Evolutionary conservation across 192 early-diverging fungal species (phyloP), one percentile per base, ranked within the genome.

Genomic region (Umbelopsis sp.): DNA sequence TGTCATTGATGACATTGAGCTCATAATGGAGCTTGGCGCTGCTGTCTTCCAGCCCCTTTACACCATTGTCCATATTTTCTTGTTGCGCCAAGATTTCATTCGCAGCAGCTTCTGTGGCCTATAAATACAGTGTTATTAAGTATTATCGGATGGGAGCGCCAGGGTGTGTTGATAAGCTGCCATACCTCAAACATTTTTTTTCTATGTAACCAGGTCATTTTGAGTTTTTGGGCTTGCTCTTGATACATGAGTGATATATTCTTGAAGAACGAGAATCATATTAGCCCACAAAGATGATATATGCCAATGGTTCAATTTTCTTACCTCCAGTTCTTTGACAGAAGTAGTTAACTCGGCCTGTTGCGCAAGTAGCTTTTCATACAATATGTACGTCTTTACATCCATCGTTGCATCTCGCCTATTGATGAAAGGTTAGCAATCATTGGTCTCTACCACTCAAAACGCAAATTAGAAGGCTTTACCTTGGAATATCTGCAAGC

Each of bases 11-110:
- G 23, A 79, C 74, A 44, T 61, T 71, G 11, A 79, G 20, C 41
- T 81, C 80, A 65, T 84, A 84, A 44, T 74, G 75, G 4, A 84
- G 46, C 49, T 84, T 84, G 8, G 80, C 74, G 23, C 71, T 73
- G 23, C 74, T 50, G 2, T 68, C 71, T 41, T 79, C 74, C 20
- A 81, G 51, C 5, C 73, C 30, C 13, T 74, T 77, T 33, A 84
- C 22, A 33, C 35, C 13, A 44, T 50, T 35, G 15, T 71, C 72
- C 5, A 72, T 67, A 3, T 27, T 33, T 12, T 70, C 23, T 51
- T 83, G 79, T 22, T 75, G 71, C 3, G 71, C 67, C 16, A 78
- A 49, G 3, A 76, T 65, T 2, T 20, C 37, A 33, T 44, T 44
- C 2, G 69, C 67, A n/a, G 58, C 48, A 8, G 37, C 35, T 49